These are phyloP conservation scores for Penicillium sp. DNA, from an alignment of 2,329 filamentous ascomycete genomes.

Conservation along the genomic window DNA sequence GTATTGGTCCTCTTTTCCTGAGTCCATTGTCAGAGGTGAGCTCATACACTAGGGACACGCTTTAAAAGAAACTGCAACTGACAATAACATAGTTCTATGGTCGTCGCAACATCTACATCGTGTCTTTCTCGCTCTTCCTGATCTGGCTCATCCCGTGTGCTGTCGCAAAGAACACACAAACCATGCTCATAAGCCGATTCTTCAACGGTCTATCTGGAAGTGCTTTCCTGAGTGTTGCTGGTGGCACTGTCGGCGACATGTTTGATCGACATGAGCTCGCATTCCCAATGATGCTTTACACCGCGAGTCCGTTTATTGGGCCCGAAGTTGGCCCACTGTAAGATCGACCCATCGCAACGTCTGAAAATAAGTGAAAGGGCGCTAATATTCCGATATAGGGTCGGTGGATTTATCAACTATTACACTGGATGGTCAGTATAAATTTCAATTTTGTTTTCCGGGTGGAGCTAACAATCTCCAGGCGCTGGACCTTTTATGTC, in stretches of 20 bases:
- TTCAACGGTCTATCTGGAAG: conserved; percentile 59
- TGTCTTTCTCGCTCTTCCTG: conserved; percentile 74
- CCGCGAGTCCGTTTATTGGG: conserved; percentile 64
- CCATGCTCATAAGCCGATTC: conserved; percentile 79
- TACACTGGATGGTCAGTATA: conserved; percentile 64
- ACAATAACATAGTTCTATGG: conserved; percentile 70
- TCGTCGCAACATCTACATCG: conserved; percentile 78
- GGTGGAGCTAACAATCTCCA: conserved; percentile 26
- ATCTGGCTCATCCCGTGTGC: conserved; percentile 84
- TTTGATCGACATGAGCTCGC: conserved; percentile 73
- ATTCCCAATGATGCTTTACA: conserved; percentile 83
- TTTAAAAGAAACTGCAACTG: conserved; percentile 1
- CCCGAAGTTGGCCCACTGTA: conserved; percentile 63
- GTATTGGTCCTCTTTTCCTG: conserved; percentile 67
- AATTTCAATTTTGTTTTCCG: background rate
- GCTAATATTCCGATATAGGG: conserved; percentile 46
- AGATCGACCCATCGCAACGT: conserved; percentile 24
- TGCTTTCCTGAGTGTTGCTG: conserved; percentile 71
- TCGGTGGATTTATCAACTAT: conserved; percentile 82
- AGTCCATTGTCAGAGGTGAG: conserved; percentile 66
- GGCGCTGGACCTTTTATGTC: conserved; percentile 83
- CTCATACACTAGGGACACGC: background rate
- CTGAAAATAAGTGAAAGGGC: background rate
- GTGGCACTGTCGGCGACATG: conserved; percentile 83
- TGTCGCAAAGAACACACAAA: conserved; percentile 79